Evolutionary conservation across 2,329 filamentous ascomycete genomes (phyloP).

Genomic region (Fusarium globosum): DNA sequence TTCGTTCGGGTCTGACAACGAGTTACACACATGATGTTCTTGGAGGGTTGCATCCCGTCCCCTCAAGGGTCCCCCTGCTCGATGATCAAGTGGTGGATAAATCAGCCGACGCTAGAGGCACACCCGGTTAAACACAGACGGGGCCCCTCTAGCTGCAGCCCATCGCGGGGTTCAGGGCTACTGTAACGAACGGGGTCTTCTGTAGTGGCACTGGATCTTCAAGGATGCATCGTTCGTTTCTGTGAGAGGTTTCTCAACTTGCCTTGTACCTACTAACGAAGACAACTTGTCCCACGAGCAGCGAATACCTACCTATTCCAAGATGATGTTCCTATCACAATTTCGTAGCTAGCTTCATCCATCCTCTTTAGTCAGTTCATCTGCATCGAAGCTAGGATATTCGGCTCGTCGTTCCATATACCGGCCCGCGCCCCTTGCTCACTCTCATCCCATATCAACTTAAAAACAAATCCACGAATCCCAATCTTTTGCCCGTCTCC

Average conservation of each 20-base stretch:
- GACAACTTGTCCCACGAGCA: not conserved
- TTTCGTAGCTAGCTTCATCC: not conserved
- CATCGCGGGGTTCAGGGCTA: slow-evolving; percentile 22
- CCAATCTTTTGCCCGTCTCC: slow-evolving; percentile 11
- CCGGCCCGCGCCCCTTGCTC: not conserved
- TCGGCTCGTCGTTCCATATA: slow-evolving; percentile 40
- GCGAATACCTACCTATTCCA: not conserved
- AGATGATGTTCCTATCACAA: not conserved
- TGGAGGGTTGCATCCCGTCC: slow-evolving; percentile 19
- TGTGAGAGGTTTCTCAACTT: not conserved
- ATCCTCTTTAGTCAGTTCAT: not conserved
- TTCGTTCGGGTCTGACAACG: slow-evolving; percentile 29
- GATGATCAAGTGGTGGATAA: slow-evolving; percentile 32
- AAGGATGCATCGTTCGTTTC: not conserved
- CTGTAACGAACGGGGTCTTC: slow-evolving; percentile 10
- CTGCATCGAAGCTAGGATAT: slow-evolving; percentile 36
- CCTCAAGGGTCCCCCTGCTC: slow-evolving; percentile 11
- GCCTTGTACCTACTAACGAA: not conserved
- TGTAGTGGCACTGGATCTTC: not conserved
- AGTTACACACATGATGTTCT: slow-evolving; percentile 4
- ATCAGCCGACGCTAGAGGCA: slow-evolving; percentile 11
- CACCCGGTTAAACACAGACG: slow-evolving; percentile 39
- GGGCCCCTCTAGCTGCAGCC: not conserved
- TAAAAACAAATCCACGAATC: slow-evolving; percentile 37
- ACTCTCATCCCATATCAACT: slow-evolving; percentile 12